Evolutionary conservation across 495 filamentous ascomycete genomes (phyloP).

Genomic region (Aspergillus hancockii): DNA sequence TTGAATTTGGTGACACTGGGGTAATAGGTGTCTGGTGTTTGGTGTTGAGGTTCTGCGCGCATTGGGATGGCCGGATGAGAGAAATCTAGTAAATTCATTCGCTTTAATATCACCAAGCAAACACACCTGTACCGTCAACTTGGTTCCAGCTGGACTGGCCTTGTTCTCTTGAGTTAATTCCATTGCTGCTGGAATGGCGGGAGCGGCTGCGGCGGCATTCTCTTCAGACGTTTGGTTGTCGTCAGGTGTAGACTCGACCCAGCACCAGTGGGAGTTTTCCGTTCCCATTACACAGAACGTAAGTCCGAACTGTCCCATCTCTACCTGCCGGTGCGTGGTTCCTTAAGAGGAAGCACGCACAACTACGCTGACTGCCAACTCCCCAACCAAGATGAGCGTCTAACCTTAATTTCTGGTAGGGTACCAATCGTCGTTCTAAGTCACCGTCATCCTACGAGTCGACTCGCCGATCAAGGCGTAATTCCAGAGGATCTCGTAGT

Average conservation of each 20-base stretch:
- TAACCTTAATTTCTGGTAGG: constrained; percentile 22
- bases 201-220: constrained; percentile 42
- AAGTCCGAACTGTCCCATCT: constrained; percentile 17
- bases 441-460: constrained; percentile 42
- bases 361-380: too few species aligned
- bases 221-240: constrained; percentile 43
- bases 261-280: constrained; percentile 47
- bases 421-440: constrained; percentile 31
- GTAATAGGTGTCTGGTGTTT: constrained; percentile 7
- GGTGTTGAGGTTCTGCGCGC: constrained; percentile 13
- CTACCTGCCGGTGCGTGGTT: not conserved
- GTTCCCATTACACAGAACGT: constrained; percentile 48
- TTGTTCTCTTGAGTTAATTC: constrained; percentile 20
- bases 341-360: not conserved
- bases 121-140: constrained; percentile 16
- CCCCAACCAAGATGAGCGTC: not conserved
- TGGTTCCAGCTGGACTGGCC: constrained; percentile 48
- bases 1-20: not conserved
- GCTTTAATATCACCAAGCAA: constrained; percentile 17
- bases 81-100: constrained; percentile 6
- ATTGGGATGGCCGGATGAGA: constrained; percentile 42
- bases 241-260: constrained; percentile 32
- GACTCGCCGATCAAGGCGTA: constrained; percentile 33
- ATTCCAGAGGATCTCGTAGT: constrained; percentile 43
- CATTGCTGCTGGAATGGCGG: constrained; percentile 43